Conservation (phyloP, 345 rosid species). For the Populus simonii region DNA sequence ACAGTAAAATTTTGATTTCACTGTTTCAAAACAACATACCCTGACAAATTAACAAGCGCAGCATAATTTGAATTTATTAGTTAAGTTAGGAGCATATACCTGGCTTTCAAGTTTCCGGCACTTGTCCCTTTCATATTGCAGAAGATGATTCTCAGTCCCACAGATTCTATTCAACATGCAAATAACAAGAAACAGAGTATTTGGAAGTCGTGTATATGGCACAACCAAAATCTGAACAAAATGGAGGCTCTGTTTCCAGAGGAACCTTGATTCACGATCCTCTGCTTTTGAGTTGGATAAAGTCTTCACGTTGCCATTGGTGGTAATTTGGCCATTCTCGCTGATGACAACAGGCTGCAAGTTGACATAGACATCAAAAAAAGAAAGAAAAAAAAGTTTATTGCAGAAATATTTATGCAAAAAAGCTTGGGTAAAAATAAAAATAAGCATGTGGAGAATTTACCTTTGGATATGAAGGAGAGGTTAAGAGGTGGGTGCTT, state of each 20-base stretch:
- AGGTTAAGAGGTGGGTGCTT: neutral
- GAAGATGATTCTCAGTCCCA: neutral
- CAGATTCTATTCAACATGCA: conserved; percentile 17
- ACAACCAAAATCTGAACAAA: neutral
- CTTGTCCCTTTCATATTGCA: conserved; percentile 25
- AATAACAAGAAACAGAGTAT: neutral
- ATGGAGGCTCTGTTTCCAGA: neutral
- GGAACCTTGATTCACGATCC: conserved; percentile 7
- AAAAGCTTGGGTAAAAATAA: too few species aligned
- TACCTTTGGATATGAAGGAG: conserved; percentile 23
- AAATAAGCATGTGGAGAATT: neutral
- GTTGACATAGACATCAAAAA: neutral
- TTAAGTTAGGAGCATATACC: conserved; percentile 15
- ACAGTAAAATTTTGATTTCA: too few species aligned
- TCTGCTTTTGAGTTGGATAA: neutral
- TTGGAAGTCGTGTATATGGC: neutral
- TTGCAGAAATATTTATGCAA: neutral
- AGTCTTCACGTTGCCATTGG: neutral
- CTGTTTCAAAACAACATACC: too few species aligned
- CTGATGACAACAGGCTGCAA: neutral
- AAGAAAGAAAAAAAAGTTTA: neutral
- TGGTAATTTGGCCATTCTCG: neutral
- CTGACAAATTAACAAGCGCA: too few species aligned
- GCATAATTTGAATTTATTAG: too few species aligned
- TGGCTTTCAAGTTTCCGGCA: conserved; percentile 29